Base-by-base conservation (phyloP, 1,284 basidiomycete species). In the Fomitopsis schrenkii region DNA sequence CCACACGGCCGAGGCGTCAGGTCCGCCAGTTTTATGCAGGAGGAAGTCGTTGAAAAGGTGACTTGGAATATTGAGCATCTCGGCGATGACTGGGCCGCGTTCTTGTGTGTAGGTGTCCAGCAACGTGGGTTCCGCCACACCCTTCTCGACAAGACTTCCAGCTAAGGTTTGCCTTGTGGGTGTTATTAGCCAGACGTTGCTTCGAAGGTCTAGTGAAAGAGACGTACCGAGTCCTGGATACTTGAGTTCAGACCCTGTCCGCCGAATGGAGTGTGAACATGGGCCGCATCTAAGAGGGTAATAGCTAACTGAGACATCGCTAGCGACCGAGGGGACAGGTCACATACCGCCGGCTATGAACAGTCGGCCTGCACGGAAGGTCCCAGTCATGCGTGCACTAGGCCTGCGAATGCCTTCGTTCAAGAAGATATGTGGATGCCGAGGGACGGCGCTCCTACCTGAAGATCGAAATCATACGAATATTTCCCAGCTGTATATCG, bases 281-380 rank as follows among this genome's bases (percentile, higher is more conserved):
- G 74, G 4, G 72, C 72, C 7, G 68, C 67, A 53, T 72, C 66
- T 67, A n/a, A 14, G 46, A 10, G 19, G 8, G 26, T 2, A 35
- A n/a, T 41, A n/a, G n/a, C n/a, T n/a, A n/a, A n/a, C n/a, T n/a
- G n/a, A 15, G 6, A n/a, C 17, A 33, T 12, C 26, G 5, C 10
- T 10, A 58, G 2, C 36, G 33, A 3, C 26, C 15, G 44, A 1
- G 6, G 10, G 28, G 10, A 28, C 22, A 30, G 26, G 35, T 10
- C 9, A 26, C 60, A 14, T 38, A 79, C 77, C 77, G 66, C 78
- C 77, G 5, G 67, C 71, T n/a, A 79, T 61, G 58, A 79, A 77
- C 2, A 71, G 70, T 8, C 73, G 63, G 0, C 75, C 77, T 22
- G 70, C 67, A 17, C 60, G 62, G 61, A 79, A 74, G 46, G 70